Base-by-base conservation (phyloP, 192 early-diverging fungal genomes). In the Podila verticillata region DNA sequence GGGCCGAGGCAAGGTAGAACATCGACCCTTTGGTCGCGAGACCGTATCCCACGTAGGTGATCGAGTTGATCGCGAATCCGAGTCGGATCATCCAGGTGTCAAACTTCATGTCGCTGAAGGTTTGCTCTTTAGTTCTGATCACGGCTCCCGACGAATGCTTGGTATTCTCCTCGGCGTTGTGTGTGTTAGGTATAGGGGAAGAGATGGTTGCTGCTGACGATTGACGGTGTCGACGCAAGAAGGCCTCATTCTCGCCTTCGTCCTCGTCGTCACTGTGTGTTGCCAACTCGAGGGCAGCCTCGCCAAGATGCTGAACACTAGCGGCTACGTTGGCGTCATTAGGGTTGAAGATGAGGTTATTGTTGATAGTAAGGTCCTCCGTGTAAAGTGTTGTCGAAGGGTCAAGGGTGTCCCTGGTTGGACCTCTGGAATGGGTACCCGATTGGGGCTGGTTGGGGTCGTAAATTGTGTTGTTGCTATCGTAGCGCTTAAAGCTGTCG, bases 71-170 rank as follows among this genome's bases (percentile, higher is more conserved):
- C 0, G 69, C 31, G 20, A 79, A 71, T 6, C 85, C 85, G 5
- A 82, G 54, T 34, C 87, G 77, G 32, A 89, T 61, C 64, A 85
- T 72, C 85, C 88, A 84, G 12, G 81, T 65, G 30, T 88, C 87
- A 39, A 84, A 89, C 56, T 72, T 62, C 31, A 81, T 82, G 54
- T 74, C 74, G 51, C 67, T 77, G 30, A 70, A 77, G 3, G 58
- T 64, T 22, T 78, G 65, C 34, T 63, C 77, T 22, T 64, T 56
- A 6, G 70, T 60, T 20, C 74, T 65, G 5, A 56, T 13, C 4
- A 39, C 68, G 44, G 24, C 9, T 31, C 1, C 57, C 2, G 31
- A 19, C 5, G 22, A 20, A 48, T 30, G 15, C 4, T 35, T 15
- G 44, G 34, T 13, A 5, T 61, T 32, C 20, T 28, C 48, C 26